phyloP scores from a whole-genome alignment of 352 stramenopile species.

The Lagenidium sp. region DNA sequence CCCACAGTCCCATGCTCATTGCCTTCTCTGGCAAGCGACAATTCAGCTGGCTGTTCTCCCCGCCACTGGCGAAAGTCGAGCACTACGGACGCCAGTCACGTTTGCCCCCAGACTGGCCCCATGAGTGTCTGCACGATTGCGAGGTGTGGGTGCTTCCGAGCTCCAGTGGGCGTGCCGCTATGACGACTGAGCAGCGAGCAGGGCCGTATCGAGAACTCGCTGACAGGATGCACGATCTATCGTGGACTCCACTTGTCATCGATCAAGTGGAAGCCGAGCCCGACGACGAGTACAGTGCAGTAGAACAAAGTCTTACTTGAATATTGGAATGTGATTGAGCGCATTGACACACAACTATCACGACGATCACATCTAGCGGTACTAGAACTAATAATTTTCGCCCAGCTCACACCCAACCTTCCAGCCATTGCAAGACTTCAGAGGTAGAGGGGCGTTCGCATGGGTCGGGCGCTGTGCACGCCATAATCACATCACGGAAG shows the following conservation, averaged over 20 bases:
- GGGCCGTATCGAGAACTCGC: constrained; percentile 65
- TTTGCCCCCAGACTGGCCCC: constrained; percentile 63
- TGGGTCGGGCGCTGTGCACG: constrained; percentile 43
- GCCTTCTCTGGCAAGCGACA: constrained; percentile 85
- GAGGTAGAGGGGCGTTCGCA: constrained; percentile 26
- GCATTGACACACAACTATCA: no score
- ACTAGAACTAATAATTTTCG: not conserved
- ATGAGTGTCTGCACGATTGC: constrained; percentile 35
- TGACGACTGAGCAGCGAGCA: constrained; percentile 64
- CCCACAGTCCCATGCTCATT: constrained; percentile 60
- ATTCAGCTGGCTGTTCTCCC: constrained; percentile 77
- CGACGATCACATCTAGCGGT: not conserved
- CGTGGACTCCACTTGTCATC: constrained; percentile 19
- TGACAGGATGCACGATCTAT: constrained; percentile 39
- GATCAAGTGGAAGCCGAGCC: not conserved
- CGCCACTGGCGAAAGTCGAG: constrained; percentile 55
- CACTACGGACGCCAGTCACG: constrained; percentile 41
- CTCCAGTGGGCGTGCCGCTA: constrained; percentile 71
- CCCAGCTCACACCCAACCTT: not conserved
- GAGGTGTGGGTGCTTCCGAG: constrained; percentile 82
- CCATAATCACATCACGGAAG: constrained; percentile 27
- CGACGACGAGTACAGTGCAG: constrained; percentile 1
- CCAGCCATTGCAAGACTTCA: constrained; percentile 26
- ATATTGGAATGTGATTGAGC: no score
- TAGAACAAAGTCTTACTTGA: no score